Base-by-base conservation (phyloP, 2,329 filamentous ascomycete genomes). In the Epicoccum sorghinum region DNA sequence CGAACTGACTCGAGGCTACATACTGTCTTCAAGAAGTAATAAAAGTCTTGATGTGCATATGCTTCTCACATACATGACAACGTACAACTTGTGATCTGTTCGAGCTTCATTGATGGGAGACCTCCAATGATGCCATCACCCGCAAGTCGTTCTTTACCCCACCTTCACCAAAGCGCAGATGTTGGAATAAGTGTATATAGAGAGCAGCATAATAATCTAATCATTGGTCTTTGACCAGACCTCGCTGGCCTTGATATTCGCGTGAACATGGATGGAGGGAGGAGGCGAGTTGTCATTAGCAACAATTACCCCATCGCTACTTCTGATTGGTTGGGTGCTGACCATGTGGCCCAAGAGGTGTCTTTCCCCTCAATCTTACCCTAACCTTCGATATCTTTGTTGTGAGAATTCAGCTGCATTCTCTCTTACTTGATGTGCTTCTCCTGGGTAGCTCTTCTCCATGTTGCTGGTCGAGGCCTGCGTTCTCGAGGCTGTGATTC, bases 281-380 rank as follows among this genome's bases (percentile, higher is more conserved):
- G 36, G 41, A 46, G 41, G 37, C 32, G 41, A 47, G 37, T 55
- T 55, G n/a, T 29, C 38, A 56, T 56, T 33, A 33, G 32, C 32
- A 33, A 33, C 32, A 33, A 33, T 33, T 56, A 56, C 53, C 53
- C 53, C 53, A 56, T 56, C 42, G 38, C 38, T 52, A 37, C 29
- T 51, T 12, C 33, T 52, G 27, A 56, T 56, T 56, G 53, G 53
- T 7, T 43, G 39, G 25, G 7, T 47, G 47, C 18, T 38, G 50
- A 46, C 52, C 52, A 50, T 55, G 52, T 55, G 52, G 46, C 47
- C 46, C 52, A 55, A 14, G 47, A 49, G 43, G 37, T 52, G 25
- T 35, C 46, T 27, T 51, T 47, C 53, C 53, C 53, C 47, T 50
- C 51, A 33, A 56, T 43, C 43, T 56, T 47, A 52, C 44, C 33